These are phyloP conservation scores for Penicillium salamii DNA, from an alignment of 495 filamentous ascomycete species.

Conservation along the genomic window DNA sequence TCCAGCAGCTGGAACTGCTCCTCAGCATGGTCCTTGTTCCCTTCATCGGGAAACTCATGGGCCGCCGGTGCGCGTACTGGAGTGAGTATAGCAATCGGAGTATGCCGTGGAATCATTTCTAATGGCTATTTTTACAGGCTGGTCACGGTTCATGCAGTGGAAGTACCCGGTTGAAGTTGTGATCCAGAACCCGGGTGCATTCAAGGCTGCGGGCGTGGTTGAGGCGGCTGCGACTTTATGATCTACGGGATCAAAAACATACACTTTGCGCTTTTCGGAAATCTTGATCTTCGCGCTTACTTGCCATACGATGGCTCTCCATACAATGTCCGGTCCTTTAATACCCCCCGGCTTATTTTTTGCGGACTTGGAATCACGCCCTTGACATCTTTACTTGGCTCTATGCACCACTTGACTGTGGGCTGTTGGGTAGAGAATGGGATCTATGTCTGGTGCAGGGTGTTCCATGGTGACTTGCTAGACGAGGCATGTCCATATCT, in stretches of 20 bases:
- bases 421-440: no score
- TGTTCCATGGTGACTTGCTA: neutral
- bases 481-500: constrained; percentile 4
- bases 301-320: no score
- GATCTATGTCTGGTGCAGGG: no score
- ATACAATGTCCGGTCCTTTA: no score
- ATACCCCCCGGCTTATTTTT: no score
- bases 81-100: constrained; percentile 50
- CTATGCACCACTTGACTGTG: no score
- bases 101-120: neutral
- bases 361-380: no score
- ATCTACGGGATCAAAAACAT: no score
- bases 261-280: no score
- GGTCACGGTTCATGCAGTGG: constrained; percentile 75
- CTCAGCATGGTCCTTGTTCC: constrained; percentile 92
- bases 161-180: constrained; percentile 68
- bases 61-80: constrained; percentile 93
- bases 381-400: no score
- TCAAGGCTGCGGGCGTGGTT: constrained; percentile 65
- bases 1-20: constrained; percentile 90
- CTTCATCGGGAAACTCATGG: constrained; percentile 89
- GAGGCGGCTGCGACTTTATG: constrained; percentile 70
- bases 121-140: constrained; percentile 44
- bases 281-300: no score
- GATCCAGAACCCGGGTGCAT: constrained; percentile 52